phyloP scores from a whole-genome alignment of 257 asterid species.

The Lycium ferocissimum region DNA sequence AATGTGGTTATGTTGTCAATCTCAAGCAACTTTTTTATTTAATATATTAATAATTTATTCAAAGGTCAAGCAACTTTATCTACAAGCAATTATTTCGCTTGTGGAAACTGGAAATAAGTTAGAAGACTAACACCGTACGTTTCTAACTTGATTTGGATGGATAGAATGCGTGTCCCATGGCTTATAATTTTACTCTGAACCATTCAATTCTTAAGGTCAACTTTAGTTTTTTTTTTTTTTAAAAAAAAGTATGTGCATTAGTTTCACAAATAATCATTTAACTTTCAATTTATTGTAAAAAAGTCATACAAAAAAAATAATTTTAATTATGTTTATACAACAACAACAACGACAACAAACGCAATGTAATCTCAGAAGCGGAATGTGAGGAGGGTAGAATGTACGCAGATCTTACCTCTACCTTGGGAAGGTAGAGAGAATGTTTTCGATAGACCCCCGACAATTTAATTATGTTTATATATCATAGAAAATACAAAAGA shows the following conservation, averaged over 20 bases:
- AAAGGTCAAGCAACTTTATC: conserved; percentile 14
- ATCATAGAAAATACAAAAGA: too few relatives aligned
- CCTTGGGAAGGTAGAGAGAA: too few relatives aligned
- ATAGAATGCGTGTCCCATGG: too few relatives aligned
- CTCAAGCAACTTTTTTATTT: not conserved
- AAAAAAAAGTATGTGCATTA: not conserved
- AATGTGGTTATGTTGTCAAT: conserved; percentile 22
- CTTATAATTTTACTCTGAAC: not conserved
- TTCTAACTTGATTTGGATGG: not conserved
- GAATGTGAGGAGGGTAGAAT: too few relatives aligned
- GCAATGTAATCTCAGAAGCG: too few relatives aligned
- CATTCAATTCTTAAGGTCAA: not conserved
- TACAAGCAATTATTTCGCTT: conserved; percentile 28
- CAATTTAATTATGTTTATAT: too few relatives aligned
- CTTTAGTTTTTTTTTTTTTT: not conserved
- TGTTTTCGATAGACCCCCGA: too few relatives aligned
- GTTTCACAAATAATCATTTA: not conserved
- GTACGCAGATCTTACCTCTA: too few relatives aligned
- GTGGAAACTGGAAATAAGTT: not conserved
- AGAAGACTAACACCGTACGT: not conserved
- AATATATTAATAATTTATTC: not conserved
- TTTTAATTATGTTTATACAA: too few relatives aligned
- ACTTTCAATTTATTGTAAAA: not conserved
- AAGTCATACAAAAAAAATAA: not conserved
- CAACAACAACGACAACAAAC: too few relatives aligned